Percentiles rank a stretch among this genome's conserved stretches.
Evolutionary conservation across 2,329 filamentous ascomycete genomes (phyloP).

Genomic region (Diaporthe sp.): DNA sequence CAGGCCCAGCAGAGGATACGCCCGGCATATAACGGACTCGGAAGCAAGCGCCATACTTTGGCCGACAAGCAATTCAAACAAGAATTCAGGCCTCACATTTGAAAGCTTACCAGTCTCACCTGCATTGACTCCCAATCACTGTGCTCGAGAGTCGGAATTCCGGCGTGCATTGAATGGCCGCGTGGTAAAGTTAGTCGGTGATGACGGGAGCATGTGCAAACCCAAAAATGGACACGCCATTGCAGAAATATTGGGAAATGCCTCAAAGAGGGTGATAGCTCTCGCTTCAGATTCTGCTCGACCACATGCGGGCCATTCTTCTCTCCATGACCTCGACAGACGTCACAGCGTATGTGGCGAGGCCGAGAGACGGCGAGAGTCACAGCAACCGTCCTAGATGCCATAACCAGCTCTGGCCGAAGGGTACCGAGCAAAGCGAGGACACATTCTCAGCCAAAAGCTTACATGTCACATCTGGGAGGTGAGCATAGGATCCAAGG

Average conservation of each 20-base stretch:
- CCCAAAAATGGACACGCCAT: slow-evolving; percentile 16
- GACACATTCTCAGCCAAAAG: not conserved
- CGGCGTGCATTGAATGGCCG: not conserved
- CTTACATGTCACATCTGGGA: not conserved
- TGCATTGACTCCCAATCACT: slow-evolving; percentile 5
- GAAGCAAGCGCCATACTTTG: not conserved
- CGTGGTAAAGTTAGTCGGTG: slow-evolving; percentile 8
- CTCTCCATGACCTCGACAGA: not conserved
- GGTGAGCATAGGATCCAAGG: not conserved
- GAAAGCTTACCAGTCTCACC: not conserved
- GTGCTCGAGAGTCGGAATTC: not conserved
- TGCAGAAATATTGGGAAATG: not conserved
- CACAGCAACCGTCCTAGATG: not conserved
- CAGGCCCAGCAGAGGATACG: not conserved
- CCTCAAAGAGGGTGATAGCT: not conserved
- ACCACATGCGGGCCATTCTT: not conserved
- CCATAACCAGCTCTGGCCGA: not conserved
- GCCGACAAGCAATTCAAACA: not conserved
- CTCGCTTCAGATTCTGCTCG: not conserved
- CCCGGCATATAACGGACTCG: not conserved
- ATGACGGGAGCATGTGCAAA: slow-evolving; percentile 20
- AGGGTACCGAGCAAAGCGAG: not conserved
- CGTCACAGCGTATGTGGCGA: no score
- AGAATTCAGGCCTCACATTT: not conserved
- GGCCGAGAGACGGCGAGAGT: not conserved